phyloP scores from a whole-genome alignment of 2,329 filamentous ascomycete genomes.

The Penicillium rolfsii region DNA sequence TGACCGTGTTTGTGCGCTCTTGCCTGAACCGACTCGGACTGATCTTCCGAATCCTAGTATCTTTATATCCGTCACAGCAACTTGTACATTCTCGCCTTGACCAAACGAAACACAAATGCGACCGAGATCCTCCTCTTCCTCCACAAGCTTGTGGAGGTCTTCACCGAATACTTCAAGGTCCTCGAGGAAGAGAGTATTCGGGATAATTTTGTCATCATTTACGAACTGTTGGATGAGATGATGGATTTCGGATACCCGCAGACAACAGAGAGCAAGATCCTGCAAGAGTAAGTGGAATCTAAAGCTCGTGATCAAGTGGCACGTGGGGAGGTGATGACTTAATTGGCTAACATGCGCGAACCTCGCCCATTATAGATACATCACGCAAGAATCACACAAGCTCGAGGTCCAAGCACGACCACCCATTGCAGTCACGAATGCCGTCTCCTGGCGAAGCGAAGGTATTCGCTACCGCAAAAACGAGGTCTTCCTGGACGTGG shows the following conservation, averaged over 20 bases:
- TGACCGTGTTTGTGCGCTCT: constrained; percentile 19
- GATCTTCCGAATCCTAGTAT: constrained; percentile 61
- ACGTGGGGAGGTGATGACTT: background rate
- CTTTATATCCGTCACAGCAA: constrained; percentile 99
- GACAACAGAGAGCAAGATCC: constrained; percentile 96
- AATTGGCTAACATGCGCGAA: background rate
- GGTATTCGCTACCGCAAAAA: constrained; percentile 99
- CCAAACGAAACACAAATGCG: constrained; percentile 98
- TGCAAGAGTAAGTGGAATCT: constrained; percentile 70
- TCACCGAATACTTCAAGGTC: constrained; percentile 99
- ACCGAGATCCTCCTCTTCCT: constrained; percentile 98
- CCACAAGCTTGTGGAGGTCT: constrained; percentile 97
- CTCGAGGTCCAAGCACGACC: constrained; percentile 94
- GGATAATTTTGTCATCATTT: constrained; percentile 99
- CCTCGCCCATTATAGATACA: constrained; percentile 62
- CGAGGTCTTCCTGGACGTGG: constrained; percentile 96
- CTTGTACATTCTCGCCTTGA: constrained; percentile 94
- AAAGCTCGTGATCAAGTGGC: constrained; percentile 3
- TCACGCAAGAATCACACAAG: constrained; percentile 98
- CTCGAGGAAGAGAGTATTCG: constrained; percentile 98
- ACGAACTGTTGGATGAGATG: constrained; percentile 98
- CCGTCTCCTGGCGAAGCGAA: constrained; percentile 96
- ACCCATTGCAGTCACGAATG: constrained; percentile 97
- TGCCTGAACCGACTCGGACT: constrained; percentile 16
- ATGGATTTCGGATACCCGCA: constrained; percentile 99